Base-by-base conservation (phyloP, 306 rosid genomes). In the Arachis stenosperma region DNA sequence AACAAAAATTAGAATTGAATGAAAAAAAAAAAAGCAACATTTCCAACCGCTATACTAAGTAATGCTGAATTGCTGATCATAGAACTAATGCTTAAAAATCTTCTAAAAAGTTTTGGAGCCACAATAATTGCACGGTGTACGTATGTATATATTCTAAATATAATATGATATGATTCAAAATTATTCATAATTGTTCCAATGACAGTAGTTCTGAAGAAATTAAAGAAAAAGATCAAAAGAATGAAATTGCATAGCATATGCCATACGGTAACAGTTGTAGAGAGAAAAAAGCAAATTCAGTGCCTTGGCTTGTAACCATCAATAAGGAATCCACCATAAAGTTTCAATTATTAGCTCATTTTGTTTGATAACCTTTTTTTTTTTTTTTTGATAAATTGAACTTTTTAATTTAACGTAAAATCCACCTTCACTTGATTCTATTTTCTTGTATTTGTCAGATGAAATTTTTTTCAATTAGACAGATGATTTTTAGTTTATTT, bases 291-390 rank as follows among this genome's bases (percentile, higher is more conserved):
- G 27, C 27, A 22, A 22, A 53, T 42, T 2, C 37, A 42, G 36
- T 11, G 15, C 0, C 66, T 65, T 55, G 12, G 51, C 29, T 40
- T 61, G 17, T 59, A 51, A 39, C 14, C 57, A 58, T 12, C 40
- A 5, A 63, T 5, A 9, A 75, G 44, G 74, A 75, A 75, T 69
- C 80, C 58, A 0, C 27, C 27, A 47, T 17, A 50, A 80, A 40
- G 77, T 75, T 69, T 75, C 73, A 55, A 80, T 57, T 61, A 65
- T 75, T 41, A 15, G 29, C 29, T 48, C 65, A 40, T 22, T 22
- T 22, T 22, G 8, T 69, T 73, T 74, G 1, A 43, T 62, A 62
- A 14, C 52, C 39, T 61, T 17, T 22, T n/a, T 44, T 70, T 22
- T n/a, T 44, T 70, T 43, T 29, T 2, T 2, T 42, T 7, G 5